A percentile compares a stretch with the other conserved stretches of the same genome.
Evolutionary conservation across 176 grass and related monocot genomes (phyloP).

Genomic region (Triticum monococcum): DNA sequence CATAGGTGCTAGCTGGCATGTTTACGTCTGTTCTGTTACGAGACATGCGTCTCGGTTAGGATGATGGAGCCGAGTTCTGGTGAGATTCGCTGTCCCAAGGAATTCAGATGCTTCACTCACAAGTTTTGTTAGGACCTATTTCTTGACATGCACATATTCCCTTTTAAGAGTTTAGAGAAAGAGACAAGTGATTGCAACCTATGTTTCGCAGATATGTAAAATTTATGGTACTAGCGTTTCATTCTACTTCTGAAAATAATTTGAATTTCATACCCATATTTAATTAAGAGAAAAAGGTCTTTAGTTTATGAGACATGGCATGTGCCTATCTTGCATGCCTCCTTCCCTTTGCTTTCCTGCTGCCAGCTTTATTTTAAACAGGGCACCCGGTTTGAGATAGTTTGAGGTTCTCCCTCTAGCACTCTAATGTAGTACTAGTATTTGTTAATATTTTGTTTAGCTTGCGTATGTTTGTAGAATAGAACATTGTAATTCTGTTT

Average conservation of each 20-base stretch:
- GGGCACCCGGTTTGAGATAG: not conserved
- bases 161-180: conserved; percentile 16
- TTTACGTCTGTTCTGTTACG: conserved; percentile 33
- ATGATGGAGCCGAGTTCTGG: conserved; percentile 34
- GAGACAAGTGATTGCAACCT: conserved; percentile 15
- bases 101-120: conserved; percentile 27
- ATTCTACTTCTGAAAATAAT: conserved; percentile 6
- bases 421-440: conserved; percentile 4
- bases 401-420: not conserved
- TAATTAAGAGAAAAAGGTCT: conserved; percentile 22
- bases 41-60: conserved; percentile 31
- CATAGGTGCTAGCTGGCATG: conserved; percentile 22
- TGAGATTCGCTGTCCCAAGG: conserved; percentile 27
- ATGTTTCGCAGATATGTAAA: not conserved
- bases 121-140: conserved; percentile 35
- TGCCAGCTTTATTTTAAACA: conserved; percentile 34
- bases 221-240: not conserved
- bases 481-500: conserved; percentile 15
- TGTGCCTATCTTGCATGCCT: conserved; percentile 41
- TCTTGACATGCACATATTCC: conserved; percentile 47
- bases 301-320: conserved; percentile 26
- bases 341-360: conserved; percentile 38
- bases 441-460: not conserved
- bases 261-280: not conserved
- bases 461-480: not conserved